Evolutionary conservation across 441 rosid species (phyloP), one percentile per base, ranked within the genome.

Genomic region (Adansonia grandidieri): DNA sequence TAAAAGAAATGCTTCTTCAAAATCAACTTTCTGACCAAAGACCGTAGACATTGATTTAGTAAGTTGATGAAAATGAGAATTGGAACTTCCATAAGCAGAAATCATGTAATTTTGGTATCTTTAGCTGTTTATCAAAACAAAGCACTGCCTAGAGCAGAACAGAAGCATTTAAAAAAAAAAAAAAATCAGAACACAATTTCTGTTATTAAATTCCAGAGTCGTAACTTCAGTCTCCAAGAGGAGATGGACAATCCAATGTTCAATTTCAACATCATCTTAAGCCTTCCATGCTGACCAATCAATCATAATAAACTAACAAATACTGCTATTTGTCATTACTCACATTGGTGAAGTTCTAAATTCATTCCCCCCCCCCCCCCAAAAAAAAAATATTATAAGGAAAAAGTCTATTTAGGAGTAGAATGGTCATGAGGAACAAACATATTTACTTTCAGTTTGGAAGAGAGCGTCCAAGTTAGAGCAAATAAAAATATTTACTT

Each of bases 401-500:
- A 44, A 37, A 65, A 54, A 76, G 56, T 53, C 51, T 28, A 20
- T 28, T 65, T 20, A 65, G 57, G n/a, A 76, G 53, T 50, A 42
- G 76, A 58, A n/a, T 5, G 47, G 9, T 57, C 53, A 58, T 19
- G 13, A 58, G 51, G 53, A 56, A 37, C 56, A 71, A 19, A 73
- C 76, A 58, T 57, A 57, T 73, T 40, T 20, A 20, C 40, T 42
- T 58, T 58, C 40, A 57, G 54, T 73, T 73, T 6, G 51, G 53
- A 73, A 58, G 76, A 17, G 66, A 42, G 51, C 8, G 40, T 65
- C 50, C 48, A 63, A 48, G 60, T 48, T 65, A 51, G n/a, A n/a
- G 51, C 56, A 74, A 54, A 61, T 56, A 54, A 57, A 24, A 44
- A 71, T 32, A 71, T 24, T 48, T 76, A 81, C 48, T n/a, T 40